Evolutionary conservation across 2,329 filamentous ascomycete species (phyloP), one percentile per base, ranked within the genome.

Genomic region (Venturia aucupariae): DNA sequence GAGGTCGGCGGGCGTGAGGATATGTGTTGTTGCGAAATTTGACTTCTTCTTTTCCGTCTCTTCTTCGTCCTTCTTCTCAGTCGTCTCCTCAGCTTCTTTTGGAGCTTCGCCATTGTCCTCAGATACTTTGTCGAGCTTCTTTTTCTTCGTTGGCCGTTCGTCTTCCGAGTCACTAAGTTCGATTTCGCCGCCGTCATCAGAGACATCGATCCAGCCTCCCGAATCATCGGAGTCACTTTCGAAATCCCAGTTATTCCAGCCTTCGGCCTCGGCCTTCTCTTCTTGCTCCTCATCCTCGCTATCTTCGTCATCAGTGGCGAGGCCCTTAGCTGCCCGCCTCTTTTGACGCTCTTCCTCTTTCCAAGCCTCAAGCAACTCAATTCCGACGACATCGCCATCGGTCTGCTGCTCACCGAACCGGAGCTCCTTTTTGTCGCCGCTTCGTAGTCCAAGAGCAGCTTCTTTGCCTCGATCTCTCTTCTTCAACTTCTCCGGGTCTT

Each of bases 1-100:
- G n/a, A 97, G 84, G 76, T 99, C 94, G 15, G 94, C 94, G 0
- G 94, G 94, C 0, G 94, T 99, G 67, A 99, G 86, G 68, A 99
- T 95, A 60, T 90, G 89, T 2, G 90, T 96, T 0, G 90, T 96
- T n/a, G 92, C 92, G 54, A 97, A 85, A 70, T 86, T 91, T 15
- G 88, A 86, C 41, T 77, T 71, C 19, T 73, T 73, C 17, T 72
- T 69, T 60, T 73, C n/a, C n/a, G n/a, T n/a, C n/a, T n/a, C 72
- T 17, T 63, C 60, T 63, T 32, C 51, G 6, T 65, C 39, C 44
- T 65, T 64, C 35, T 61, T 68, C 86, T 83, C 67, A 11, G 2
- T 51, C 10, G 46, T 44, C 22, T 32, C 22, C 15, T 27, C 19
- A 5, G 15, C 59, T 42, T 41, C 59, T 60, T 60, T 60, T 4